A percentile compares a stretch with the other conserved stretches of the same genome.
Evolutionary conservation across 176 grass and related monocot species (phyloP).

Genomic region (Zizania latifolia): DNA sequence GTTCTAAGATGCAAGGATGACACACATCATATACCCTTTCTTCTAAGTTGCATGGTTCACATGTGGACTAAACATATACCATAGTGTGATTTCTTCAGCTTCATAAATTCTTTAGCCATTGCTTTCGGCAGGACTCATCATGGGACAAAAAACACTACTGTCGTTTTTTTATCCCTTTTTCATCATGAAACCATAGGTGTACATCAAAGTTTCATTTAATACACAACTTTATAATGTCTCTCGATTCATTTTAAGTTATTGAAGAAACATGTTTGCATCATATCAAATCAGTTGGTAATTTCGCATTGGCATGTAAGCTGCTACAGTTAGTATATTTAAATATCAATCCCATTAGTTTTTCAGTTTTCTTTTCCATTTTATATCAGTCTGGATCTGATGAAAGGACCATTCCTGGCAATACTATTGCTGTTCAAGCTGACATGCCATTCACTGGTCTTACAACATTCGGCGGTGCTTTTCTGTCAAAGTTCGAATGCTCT

Average conservation of each 20-base stretch:
- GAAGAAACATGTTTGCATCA: neutral
- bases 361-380: neutral
- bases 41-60: neutral
- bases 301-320: neutral
- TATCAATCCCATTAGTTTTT: neutral
- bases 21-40: neutral
- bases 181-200: neutral
- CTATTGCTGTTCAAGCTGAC: slow-evolving; percentile 87
- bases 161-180: neutral
- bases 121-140: neutral
- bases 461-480: slow-evolving; percentile 77
- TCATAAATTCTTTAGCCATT: neutral
- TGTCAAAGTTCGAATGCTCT: slow-evolving; percentile 97
- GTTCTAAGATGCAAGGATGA: neutral
- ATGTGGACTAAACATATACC: neutral
- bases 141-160: neutral
- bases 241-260: neutral
- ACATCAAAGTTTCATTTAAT: neutral
- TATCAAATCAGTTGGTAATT: neutral
- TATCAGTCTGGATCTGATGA: slow-evolving; percentile 75
- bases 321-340: neutral
- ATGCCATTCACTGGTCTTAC: slow-evolving; percentile 87
- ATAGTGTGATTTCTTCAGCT: neutral
- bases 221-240: neutral
- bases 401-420: slow-evolving; percentile 88